These are phyloP conservation scores for Tetrapisispora arboricola DNA, from an alignment of 805 yeast species.

Conservation along the genomic window DNA sequence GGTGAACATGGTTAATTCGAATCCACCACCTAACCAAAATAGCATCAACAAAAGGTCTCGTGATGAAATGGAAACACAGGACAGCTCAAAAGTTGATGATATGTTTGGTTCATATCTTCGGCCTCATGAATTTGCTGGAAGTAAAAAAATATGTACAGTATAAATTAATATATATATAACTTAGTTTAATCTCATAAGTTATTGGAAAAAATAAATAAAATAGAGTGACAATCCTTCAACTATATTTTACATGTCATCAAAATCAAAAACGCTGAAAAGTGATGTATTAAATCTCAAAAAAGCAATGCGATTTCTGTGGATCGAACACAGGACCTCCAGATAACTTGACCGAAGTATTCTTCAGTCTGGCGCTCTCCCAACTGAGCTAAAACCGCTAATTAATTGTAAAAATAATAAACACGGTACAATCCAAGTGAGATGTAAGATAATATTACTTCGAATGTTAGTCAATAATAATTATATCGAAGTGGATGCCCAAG, in stretches of 20 bases:
- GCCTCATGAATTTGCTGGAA: neutral
- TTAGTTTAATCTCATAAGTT: too few species aligned
- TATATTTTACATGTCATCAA: too few species aligned
- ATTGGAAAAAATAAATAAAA: too few species aligned
- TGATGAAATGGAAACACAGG: neutral
- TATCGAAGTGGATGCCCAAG: too few species aligned
- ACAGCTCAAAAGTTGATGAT: neutral
- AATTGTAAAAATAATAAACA: neutral
- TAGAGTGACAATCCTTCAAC: too few species aligned
- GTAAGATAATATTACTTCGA: too few species aligned
- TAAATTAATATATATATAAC: too few species aligned
- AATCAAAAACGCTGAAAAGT: too few species aligned
- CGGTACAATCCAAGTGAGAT: too few species aligned
- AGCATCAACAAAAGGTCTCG: neutral
- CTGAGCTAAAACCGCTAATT: constrained; percentile 34
- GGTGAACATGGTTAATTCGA: neutral
- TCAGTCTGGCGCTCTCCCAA: constrained; percentile 39
- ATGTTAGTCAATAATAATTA: too few species aligned
- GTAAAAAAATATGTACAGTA: constrained; percentile 1
- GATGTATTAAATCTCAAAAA: constrained; percentile 6
- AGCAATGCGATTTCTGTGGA: constrained; percentile 59
- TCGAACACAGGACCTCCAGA: constrained; percentile 83
- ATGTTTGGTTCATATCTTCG: constrained; percentile 3
- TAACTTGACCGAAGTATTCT: constrained; percentile 20
- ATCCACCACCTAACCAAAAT: neutral